Percentiles rank a stretch among this genome's conserved stretches.
Conservation (phyloP, 1,284 basidiomycete genomes). For the Rhizoctonia solani region DNA sequence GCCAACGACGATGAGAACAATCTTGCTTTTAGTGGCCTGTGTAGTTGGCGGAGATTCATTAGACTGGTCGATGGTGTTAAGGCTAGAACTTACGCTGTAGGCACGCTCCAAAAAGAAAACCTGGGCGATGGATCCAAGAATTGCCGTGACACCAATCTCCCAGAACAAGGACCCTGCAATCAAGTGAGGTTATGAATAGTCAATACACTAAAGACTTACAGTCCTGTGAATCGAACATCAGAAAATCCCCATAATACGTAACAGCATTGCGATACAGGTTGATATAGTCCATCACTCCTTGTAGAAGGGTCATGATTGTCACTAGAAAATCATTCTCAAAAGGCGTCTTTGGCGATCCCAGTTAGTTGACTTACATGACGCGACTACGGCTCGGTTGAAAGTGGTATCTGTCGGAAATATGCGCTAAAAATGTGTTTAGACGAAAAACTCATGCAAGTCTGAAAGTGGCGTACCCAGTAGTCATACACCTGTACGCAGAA, state of each 20-base stretch:
- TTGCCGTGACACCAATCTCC: conserved; percentile 38
- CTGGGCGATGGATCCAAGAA: conserved; percentile 36
- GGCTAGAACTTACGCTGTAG: conserved; percentile 28
- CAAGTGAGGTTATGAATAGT: background rate
- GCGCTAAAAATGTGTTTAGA: conserved; percentile 25
- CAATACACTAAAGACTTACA: conserved; percentile 17
- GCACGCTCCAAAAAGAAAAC: conserved; percentile 38
- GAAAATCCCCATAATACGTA: conserved; percentile 35
- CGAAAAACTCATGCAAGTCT: background rate
- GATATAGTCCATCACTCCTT: conserved; percentile 36
- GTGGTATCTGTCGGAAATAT: conserved; percentile 1
- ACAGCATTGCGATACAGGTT: conserved; percentile 35
- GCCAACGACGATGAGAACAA: conserved; percentile 14
- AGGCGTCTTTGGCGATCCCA: background rate
- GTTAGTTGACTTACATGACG: conserved; percentile 5
- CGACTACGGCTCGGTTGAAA: background rate
- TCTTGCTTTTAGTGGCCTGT: conserved; percentile 38
- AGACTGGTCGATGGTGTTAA: background rate
- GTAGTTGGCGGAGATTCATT: background rate
- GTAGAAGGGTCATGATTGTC: conserved; percentile 23
- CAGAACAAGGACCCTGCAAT: conserved; percentile 27
- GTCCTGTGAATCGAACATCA: conserved; percentile 36
- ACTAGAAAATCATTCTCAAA: background rate
- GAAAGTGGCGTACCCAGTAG: conserved; percentile 6
- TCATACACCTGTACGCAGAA: conserved; percentile 36